phyloP scores from a whole-genome alignment of 2,329 filamentous ascomycete species.

The Aotearoamyces nothofagi region DNA sequence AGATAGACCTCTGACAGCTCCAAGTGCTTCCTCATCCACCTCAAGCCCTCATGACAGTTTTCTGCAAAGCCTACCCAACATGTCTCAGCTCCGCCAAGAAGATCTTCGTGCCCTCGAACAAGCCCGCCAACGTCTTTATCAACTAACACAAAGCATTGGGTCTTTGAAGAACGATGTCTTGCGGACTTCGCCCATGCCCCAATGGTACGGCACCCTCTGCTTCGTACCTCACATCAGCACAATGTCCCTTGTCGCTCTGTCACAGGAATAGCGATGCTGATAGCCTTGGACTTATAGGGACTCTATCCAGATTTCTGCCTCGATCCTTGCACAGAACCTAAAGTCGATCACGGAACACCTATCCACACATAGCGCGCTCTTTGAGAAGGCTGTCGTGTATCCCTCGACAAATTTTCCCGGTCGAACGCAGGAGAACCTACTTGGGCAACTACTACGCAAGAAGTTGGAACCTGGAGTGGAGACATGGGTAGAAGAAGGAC shows the following conservation, averaged over 20 bases:
- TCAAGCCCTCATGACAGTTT: too few relatives aligned
- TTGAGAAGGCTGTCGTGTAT: slow-evolving; percentile 57
- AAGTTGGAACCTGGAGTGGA: slow-evolving; percentile 70
- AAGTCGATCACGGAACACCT: slow-evolving; percentile 50
- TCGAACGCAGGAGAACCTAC: slow-evolving; percentile 47
- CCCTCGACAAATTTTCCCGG: slow-evolving; percentile 64
- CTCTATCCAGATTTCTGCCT: slow-evolving; percentile 56
- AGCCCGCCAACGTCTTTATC: slow-evolving; percentile 50
- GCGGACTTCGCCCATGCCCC: slow-evolving; percentile 49
- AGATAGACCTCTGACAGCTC: too few relatives aligned
- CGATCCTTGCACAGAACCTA: slow-evolving; percentile 58
- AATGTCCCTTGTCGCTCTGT: slow-evolving; percentile 5
- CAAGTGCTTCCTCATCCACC: too few relatives aligned
- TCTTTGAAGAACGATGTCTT: slow-evolving; percentile 47
- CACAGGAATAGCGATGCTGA: too few relatives aligned
- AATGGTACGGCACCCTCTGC: slow-evolving; percentile 46
- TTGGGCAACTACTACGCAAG: slow-evolving; percentile 62
- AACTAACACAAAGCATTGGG: slow-evolving; percentile 52
- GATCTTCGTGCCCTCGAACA: slow-evolving; percentile 57
- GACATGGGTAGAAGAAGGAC: slow-evolving; percentile 52
- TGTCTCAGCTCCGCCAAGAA: slow-evolving; percentile 21
- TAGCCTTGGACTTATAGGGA: slow-evolving; percentile 32
- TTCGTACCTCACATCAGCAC: too few relatives aligned
- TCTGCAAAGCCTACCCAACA: too few relatives aligned
- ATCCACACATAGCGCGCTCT: slow-evolving; percentile 47